phyloP scores from a whole-genome alignment of 2,329 filamentous ascomycete species.

The Ophiostoma sp. region DNA sequence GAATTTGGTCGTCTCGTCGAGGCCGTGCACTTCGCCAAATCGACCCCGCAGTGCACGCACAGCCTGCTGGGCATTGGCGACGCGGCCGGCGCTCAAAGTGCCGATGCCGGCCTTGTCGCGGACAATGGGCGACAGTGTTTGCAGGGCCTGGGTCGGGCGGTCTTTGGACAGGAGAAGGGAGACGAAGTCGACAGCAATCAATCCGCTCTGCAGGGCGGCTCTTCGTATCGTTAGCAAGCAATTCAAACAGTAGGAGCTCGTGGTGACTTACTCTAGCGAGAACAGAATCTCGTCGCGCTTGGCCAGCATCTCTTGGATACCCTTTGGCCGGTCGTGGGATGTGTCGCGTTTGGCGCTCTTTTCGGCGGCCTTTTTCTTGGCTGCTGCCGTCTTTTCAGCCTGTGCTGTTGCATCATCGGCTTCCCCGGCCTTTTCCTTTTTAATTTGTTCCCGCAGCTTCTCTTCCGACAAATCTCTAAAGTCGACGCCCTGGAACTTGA shows the following conservation, averaged over 20 bases:
- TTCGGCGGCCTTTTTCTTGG: slow-evolving; percentile 24
- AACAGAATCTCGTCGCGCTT: slow-evolving; percentile 60
- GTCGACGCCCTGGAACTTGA: slow-evolving; percentile 75
- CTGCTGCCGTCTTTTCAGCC: slow-evolving; percentile 15
- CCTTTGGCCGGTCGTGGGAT: slow-evolving; percentile 14
- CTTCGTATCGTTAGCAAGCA: slow-evolving; percentile 34
- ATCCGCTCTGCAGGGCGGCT: slow-evolving; percentile 58
- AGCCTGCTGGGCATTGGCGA: slow-evolving; percentile 61
- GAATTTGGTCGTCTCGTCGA: slow-evolving; percentile 40
- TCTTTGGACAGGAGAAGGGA: slow-evolving; percentile 84
- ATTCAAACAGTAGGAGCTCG: background rate
- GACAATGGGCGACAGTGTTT: slow-evolving; percentile 69
- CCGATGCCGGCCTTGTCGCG: slow-evolving; percentile 72
- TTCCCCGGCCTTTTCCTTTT: slow-evolving; percentile 42
- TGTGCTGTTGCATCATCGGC: slow-evolving; percentile 41
- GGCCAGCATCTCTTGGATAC: slow-evolving; percentile 45
- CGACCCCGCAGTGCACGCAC: slow-evolving; percentile 26
- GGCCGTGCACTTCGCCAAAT: background rate
- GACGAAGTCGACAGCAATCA: slow-evolving; percentile 76
- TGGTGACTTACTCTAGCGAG: slow-evolving; percentile 54
- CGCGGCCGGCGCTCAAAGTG: slow-evolving; percentile 67
- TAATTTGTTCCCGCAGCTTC: slow-evolving; percentile 68
- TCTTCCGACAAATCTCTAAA: slow-evolving; percentile 79
- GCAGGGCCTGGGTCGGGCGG: slow-evolving; percentile 66
- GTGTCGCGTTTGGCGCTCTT: slow-evolving; percentile 41